Conservation (phyloP, 495 filamentous ascomycete species). For the Hypoxylon fuscum region DNA sequence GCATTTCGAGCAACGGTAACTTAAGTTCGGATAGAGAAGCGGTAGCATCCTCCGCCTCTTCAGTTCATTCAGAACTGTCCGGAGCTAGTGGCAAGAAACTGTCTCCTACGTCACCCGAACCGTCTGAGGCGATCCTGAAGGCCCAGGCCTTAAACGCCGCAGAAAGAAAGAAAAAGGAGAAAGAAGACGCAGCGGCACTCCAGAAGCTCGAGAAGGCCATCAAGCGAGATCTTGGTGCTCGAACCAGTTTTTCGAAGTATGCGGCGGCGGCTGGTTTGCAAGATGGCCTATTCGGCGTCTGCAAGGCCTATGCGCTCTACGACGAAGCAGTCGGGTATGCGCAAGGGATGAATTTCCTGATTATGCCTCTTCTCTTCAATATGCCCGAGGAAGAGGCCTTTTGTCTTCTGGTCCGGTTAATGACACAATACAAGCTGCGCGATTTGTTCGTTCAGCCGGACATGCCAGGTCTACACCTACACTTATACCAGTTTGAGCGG, state of each 20-base stretch:
- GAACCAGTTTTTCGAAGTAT: slow-evolving; percentile 97
- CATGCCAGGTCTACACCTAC: slow-evolving; percentile 94
- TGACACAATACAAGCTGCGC: slow-evolving; percentile 95
- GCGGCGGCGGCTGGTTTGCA: slow-evolving; percentile 87
- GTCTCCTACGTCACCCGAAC: slow-evolving; percentile 69
- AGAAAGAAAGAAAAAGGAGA: slow-evolving; percentile 76
- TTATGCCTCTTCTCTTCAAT: slow-evolving; percentile 97
- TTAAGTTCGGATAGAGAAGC: slow-evolving; percentile 67
- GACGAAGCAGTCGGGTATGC: slow-evolving; percentile 96
- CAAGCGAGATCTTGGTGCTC: slow-evolving; percentile 84
- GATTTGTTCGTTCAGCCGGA: slow-evolving; percentile 89
- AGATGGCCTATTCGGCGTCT: slow-evolving; percentile 92
- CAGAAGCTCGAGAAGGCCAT: slow-evolving; percentile 92
- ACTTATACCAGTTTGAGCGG: slow-evolving; percentile 94
- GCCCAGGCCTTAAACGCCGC: slow-evolving; percentile 70
- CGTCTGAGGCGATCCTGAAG: slow-evolving; percentile 71
- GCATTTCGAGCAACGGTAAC: slow-evolving; percentile 48
- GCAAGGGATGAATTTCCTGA: slow-evolving; percentile 98
- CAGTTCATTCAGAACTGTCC: slow-evolving; percentile 82
- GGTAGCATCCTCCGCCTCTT: slow-evolving; percentile 79
- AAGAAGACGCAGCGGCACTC: slow-evolving; percentile 74
- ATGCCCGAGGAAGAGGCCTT: slow-evolving; percentile 99
- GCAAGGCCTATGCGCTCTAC: slow-evolving; percentile 96
- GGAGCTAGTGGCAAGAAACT: slow-evolving; percentile 67
- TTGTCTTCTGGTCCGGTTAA: slow-evolving; percentile 87